Percentiles rank a stretch among this genome's conserved stretches.
Evolutionary conservation across 148 eudicot species (phyloP).

Genomic region (Vaccinium macrocarpon): DNA sequence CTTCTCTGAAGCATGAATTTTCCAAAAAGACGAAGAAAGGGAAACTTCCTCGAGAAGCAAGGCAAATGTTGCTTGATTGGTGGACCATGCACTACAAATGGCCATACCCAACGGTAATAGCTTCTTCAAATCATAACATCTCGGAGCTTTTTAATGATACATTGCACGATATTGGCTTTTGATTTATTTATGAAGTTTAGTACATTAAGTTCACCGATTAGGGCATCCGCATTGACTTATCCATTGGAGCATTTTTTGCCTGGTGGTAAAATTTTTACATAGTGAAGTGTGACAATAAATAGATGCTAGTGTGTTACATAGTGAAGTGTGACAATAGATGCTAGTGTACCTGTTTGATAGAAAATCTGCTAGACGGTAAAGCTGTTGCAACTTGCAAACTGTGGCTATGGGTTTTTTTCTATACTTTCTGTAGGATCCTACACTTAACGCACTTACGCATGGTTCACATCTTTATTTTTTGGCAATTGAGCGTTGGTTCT

Average conservation of each 20-base stretch:
- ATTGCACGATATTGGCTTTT: background rate
- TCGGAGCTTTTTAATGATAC: background rate
- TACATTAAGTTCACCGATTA: background rate
- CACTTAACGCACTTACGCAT: background rate
- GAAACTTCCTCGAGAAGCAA: slow-evolving; percentile 61
- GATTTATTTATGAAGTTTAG: background rate
- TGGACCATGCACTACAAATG: slow-evolving; percentile 66
- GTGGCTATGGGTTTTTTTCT: background rate
- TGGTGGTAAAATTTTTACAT: background rate
- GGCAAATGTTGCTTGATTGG: slow-evolving; percentile 59
- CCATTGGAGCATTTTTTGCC: background rate
- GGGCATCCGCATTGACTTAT: background rate
- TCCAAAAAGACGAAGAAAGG: slow-evolving; percentile 64
- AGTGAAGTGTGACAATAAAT: background rate
- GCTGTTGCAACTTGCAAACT: background rate
- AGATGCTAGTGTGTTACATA: background rate
- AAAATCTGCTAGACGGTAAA: background rate
- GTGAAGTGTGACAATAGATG: background rate
- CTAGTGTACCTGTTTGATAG: background rate
- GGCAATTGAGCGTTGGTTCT: background rate
- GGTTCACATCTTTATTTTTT: background rate
- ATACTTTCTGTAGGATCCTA: background rate
- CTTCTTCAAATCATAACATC: background rate
- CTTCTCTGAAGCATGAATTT: slow-evolving; percentile 54
- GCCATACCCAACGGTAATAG: slow-evolving; percentile 74